Evolutionary conservation across 805 yeast genomes (phyloP), one percentile per base, ranked within the genome.

Genomic region (Candida schatavii): DNA sequence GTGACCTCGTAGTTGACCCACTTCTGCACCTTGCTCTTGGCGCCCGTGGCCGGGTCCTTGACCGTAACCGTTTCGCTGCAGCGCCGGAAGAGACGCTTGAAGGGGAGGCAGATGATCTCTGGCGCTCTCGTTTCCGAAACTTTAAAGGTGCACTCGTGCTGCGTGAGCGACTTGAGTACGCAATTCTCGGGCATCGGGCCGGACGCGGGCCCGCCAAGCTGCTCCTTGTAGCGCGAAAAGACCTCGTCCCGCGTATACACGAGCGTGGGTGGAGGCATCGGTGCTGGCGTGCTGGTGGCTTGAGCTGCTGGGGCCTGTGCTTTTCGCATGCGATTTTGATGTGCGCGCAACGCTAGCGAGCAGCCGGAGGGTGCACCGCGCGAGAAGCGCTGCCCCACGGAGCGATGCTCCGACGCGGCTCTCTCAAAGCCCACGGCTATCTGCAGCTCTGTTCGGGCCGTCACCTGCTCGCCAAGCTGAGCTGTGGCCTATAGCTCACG

Each of bases 211-310:
- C 10, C 22, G 10, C 7, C 29, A 2, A 68, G 51, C 39, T 60
- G 64, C 5, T 56, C 50, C 5, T 43, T 45, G 43, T 62, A 67
- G 35, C 46, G 51, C 22, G 34, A 34, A 20, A 48, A 54, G n/a
- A 66, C 51, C 25, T 70, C 72, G 11, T 46, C 38, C 14, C 59
- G 47, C 25, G 49, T 50, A 40, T 59, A 59, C 5, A 70, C 74
- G 3, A 72, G 73, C 18, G 72, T 66, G 5, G 74, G 73, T 15
- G 75, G 75, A 10, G 74, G 70, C 75, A 70, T 70, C 9, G 32
- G 18, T n/a, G 18, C 6, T n/a, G 18, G 18, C 17, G 32, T 29
- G 32, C 17, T 23, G 27, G 27, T 23, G 7, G 27, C 11, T 7
- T 7, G 11, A 23, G 11, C 10, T 23, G 11, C 27, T 7, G 27